Evolutionary conservation across 2,329 filamentous ascomycete genomes (phyloP).

Genomic region (Penicillium sp.): DNA sequence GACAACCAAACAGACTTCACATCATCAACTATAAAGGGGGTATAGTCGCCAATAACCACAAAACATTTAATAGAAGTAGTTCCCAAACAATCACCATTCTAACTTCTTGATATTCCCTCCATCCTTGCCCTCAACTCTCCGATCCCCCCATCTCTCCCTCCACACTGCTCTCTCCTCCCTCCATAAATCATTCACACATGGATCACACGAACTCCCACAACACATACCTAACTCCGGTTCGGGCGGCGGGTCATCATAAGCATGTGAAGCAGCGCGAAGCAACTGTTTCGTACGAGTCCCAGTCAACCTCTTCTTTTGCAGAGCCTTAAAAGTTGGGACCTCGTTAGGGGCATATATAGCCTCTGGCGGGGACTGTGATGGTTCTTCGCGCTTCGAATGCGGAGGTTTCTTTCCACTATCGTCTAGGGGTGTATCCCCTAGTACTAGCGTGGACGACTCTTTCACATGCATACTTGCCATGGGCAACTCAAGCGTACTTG

Average conservation of each 20-base stretch:
- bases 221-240: slow-evolving; percentile 30
- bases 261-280: slow-evolving; percentile 27
- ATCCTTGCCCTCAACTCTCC: slow-evolving; percentile 10
- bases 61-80: no score
- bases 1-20: no score
- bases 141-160: slow-evolving; percentile 32
- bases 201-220: slow-evolving; percentile 36
- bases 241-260: slow-evolving; percentile 29
- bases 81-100: slow-evolving; percentile 18
- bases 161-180: slow-evolving; percentile 31
- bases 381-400: background rate
- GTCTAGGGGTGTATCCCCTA: no score
- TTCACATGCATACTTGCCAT: no score
- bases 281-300: slow-evolving; percentile 32
- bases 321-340: slow-evolving; percentile 25
- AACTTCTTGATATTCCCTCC: slow-evolving; percentile 10
- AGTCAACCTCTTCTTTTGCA: slow-evolving; percentile 27
- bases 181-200: slow-evolving; percentile 35
- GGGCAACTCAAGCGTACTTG: no score
- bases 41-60: no score
- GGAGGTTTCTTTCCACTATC: no score
- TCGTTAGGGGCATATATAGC: slow-evolving; percentile 23
- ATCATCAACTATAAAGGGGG: no score
- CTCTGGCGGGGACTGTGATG: slow-evolving; percentile 3
- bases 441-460: no score